Evolutionary conservation across 1,284 basidiomycete genomes (phyloP).

Genomic region (Trichosporon sp.): DNA sequence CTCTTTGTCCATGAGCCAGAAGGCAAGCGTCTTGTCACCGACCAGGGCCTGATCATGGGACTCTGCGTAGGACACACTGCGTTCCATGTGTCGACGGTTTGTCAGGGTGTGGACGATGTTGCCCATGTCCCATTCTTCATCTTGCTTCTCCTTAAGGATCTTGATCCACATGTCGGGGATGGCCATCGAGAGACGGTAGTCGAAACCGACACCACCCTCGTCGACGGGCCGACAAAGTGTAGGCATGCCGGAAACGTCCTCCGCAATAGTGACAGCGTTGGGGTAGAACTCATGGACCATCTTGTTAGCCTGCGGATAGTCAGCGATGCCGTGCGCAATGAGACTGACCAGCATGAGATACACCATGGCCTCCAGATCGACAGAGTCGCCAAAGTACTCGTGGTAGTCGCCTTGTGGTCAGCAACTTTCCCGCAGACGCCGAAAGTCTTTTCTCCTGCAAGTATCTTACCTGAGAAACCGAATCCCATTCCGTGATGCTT

Average conservation of each 20-base stretch:
- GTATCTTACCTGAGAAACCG: slow-evolving; percentile 71
- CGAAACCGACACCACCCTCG: slow-evolving; percentile 90
- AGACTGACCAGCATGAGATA: slow-evolving; percentile 89
- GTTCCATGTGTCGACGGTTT: slow-evolving; percentile 83
- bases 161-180: slow-evolving; percentile 99
- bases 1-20: slow-evolving; percentile 99
- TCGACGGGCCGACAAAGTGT: slow-evolving; percentile 74
- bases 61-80: slow-evolving; percentile 90
- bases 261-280: slow-evolving; percentile 80
- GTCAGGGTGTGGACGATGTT: slow-evolving; percentile 84
- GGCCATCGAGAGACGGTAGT: slow-evolving; percentile 96
- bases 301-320: slow-evolving; percentile 70
- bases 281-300: slow-evolving; percentile 79
- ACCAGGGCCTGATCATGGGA: slow-evolving; percentile 97
- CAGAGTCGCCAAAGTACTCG: slow-evolving; percentile 85
- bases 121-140: slow-evolving; percentile 83
- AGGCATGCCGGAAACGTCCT: slow-evolving; percentile 96
- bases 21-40: slow-evolving; percentile 95
- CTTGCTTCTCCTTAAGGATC: slow-evolving; percentile 82
- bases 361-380: slow-evolving; percentile 83
- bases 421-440: too few relatives aligned
- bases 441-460: too few relatives aligned
- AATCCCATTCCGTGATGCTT: slow-evolving; percentile 93
- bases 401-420: slow-evolving; percentile 71
- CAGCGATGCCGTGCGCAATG: too few relatives aligned